Evolutionary conservation across 2,329 filamentous ascomycete species (phyloP), one percentile per base, ranked within the genome.

Genomic region (Verticillium nubilum): DNA sequence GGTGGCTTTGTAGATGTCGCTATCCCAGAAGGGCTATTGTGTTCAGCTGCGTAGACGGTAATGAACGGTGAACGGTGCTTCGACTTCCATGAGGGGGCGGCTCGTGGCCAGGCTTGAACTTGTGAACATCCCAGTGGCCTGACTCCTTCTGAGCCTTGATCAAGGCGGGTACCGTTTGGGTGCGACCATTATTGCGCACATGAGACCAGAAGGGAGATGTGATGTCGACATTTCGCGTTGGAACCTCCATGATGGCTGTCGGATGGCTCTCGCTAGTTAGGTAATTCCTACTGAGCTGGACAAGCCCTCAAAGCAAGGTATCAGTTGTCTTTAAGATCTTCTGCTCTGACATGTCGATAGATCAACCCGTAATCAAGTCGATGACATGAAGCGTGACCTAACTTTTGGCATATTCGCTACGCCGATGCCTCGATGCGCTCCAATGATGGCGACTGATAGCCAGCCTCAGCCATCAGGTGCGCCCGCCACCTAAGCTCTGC

Each of bases 1-100:
- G 23, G 35, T 59, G 33, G 58, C 52, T 23, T 59, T 59, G 58
- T 59, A 59, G 35, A 59, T 37, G 23, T 59, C 58, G 33, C 52
- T 55, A 28, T 59, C 58, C 58, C 58, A 59, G 17, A 59, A 59
- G 5, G 58, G 58, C 58, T 59, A 26, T 1, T 12, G 13, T 12
- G 27, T 27, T 15, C 17, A 28, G 31, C 27, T 25, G 13, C 5
- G 13, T 17, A 7, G 37, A 12, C 13, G n/a, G n/a, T 52, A 6
- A 10, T 27, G n/a, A 4, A 17, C 23, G n/a, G 10, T 5, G 27
- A 7, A 2, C 26, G 3, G n/a, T n/a, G 19, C 33, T 2, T 2
- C 4, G 27, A 25, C 58, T 56, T 27, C 55, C 58, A 26, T 59
- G 58, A 12, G 58, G 58, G 4, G 29, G 35, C 4, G 58, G 58